Conservation (phyloP, 2,329 filamentous ascomycete genomes). For the Onygenales sp. region DNA sequence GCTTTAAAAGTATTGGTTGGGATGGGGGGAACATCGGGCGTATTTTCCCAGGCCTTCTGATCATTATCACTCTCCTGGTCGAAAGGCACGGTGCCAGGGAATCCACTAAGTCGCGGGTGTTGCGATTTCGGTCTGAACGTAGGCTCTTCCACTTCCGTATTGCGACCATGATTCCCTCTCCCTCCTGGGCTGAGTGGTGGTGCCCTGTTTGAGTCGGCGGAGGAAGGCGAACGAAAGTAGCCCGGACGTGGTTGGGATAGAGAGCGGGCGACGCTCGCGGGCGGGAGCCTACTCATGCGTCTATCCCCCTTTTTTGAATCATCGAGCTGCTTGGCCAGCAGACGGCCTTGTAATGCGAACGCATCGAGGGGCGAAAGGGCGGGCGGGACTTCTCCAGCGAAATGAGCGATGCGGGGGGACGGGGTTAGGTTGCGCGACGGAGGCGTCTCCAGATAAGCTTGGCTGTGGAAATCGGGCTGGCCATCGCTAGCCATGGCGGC, state of each 20-base stretch:
- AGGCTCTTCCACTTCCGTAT: constrained; percentile 34
- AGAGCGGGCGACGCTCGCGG: constrained; percentile 72
- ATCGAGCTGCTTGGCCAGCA: constrained; percentile 79
- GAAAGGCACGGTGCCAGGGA: constrained; percentile 44
- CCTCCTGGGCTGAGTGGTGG: constrained; percentile 29
- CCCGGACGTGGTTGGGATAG: constrained; percentile 67
- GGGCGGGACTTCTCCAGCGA: constrained; percentile 68
- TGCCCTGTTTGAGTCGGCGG: constrained; percentile 39
- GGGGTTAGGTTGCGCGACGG: constrained; percentile 14
- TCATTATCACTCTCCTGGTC: constrained; percentile 19
- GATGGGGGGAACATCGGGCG: constrained; percentile 9
- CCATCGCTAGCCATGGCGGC: not conserved
- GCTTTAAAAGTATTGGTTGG: constrained; percentile 15
- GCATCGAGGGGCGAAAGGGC: constrained; percentile 91
- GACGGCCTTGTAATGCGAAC: constrained; percentile 81
- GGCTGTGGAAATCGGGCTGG: not conserved
- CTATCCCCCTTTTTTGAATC: constrained; percentile 64
- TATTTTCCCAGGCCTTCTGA: constrained; percentile 9
- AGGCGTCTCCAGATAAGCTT: not conserved
- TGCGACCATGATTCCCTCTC: constrained; percentile 17
- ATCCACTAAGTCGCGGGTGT: constrained; percentile 63
- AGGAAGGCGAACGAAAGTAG: constrained; percentile 68
- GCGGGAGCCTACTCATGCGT: constrained; percentile 76
- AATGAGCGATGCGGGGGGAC: constrained; percentile 62
- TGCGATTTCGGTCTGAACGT: constrained; percentile 58